These are phyloP conservation scores for Alternaria incomplexa DNA, from an alignment of 2,329 filamentous ascomycete species.

Conservation along the genomic window DNA sequence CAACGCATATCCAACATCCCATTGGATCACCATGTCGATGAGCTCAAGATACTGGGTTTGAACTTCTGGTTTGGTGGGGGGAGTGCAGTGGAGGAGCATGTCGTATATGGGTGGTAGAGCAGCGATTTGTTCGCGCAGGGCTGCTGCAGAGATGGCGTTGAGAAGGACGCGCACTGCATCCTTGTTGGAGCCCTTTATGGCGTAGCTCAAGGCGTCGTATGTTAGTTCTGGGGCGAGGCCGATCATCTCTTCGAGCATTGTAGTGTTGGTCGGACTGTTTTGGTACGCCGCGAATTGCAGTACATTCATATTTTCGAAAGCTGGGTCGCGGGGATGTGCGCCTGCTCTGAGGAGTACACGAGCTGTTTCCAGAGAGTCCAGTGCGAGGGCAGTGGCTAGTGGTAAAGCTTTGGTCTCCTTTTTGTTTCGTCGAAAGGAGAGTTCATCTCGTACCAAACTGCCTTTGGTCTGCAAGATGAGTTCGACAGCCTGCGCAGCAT, in stretches of 20 bases:
- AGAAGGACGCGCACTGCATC: constrained; percentile 19
- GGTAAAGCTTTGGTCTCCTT: constrained; percentile 23
- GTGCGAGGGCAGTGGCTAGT: constrained; percentile 18
- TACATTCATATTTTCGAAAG: constrained; percentile 24
- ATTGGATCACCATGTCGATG: constrained; percentile 22
- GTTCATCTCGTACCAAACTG: constrained; percentile 19
- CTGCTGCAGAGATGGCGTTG: constrained; percentile 22
- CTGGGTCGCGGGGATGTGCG: constrained; percentile 23
- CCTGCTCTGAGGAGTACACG: constrained; percentile 22
- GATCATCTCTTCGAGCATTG: constrained; percentile 25
- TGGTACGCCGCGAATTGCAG: constrained; percentile 21
- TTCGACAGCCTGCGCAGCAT: constrained; percentile 25
- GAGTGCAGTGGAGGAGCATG: constrained; percentile 14
- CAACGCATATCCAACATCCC: constrained; percentile 20
- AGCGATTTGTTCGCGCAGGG: constrained; percentile 17
- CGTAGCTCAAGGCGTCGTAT: constrained; percentile 24
- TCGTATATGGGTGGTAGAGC: constrained; percentile 24
- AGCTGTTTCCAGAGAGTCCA: constrained; percentile 17
- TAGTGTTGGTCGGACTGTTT: constrained; percentile 13
- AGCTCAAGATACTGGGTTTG: constrained; percentile 14
- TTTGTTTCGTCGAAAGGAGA: constrained; percentile 22
- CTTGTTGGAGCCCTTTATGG: constrained; percentile 20
- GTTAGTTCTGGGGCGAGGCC: constrained; percentile 19
- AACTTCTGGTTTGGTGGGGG: constrained; percentile 3
- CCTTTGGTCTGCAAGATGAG: constrained; percentile 21